Conservation (phyloP, 441 rosid species). For the Adansonia gregorii region DNA sequence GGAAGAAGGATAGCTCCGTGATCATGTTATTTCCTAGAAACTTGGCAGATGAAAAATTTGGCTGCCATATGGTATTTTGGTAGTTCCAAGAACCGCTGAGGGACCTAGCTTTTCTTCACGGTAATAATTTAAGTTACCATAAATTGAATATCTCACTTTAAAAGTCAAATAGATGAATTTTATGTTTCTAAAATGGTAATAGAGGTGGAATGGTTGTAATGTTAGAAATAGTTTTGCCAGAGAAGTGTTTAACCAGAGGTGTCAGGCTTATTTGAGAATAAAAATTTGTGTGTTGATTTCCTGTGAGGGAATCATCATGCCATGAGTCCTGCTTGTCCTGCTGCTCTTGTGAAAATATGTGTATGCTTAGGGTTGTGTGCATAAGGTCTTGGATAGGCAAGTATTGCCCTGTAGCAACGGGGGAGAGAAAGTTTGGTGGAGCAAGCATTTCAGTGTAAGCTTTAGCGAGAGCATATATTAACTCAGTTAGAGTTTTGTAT, state of each 20-base stretch:
- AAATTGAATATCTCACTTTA: neutral
- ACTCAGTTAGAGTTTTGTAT: neutral
- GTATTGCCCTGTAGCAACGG: neutral
- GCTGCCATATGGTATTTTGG: neutral
- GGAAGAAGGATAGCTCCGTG: neutral
- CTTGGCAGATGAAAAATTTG: neutral
- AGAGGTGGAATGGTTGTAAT: neutral
- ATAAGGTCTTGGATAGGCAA: neutral
- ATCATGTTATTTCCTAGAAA: neutral
- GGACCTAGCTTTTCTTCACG: neutral
- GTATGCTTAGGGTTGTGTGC: neutral
- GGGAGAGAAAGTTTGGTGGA: neutral
- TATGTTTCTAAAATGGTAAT: neutral
- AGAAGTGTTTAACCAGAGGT: neutral
- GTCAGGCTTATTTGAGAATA: neutral
- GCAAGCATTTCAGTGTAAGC: constrained; percentile 2
- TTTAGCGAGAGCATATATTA: constrained; percentile 5
- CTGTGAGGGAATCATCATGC: neutral
- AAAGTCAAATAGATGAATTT: neutral
- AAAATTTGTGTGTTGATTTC: neutral
- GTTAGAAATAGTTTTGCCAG: neutral
- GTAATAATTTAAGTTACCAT: constrained; percentile 5
- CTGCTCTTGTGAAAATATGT: neutral
- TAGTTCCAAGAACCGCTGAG: neutral
- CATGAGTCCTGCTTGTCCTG: neutral